Base-by-base conservation (phyloP, 352 stramenopile genomes). In the Sclerospora graminicola region DNA sequence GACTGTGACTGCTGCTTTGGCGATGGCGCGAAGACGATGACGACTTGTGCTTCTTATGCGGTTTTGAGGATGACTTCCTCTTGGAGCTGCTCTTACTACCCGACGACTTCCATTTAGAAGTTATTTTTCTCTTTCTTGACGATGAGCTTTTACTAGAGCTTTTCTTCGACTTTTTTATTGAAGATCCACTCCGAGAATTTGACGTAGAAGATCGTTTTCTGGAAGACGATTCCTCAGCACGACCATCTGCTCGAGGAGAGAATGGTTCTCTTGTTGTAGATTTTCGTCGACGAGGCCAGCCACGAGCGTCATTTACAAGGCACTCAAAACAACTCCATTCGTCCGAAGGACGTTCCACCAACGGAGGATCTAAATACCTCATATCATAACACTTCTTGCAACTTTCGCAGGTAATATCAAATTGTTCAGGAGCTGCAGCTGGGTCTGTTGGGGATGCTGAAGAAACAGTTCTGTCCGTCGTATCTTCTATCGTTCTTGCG, bases 251-350 rank as follows among this genome's bases (percentile, higher is more conserved):
- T 48, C 45, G 49, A 19, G 53, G 53, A 43, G 58, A 63, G 19
- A 58, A 66, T 9, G 61, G 14, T 42, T 64, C 56, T 27, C 53
- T 56, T 24, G 34, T 45, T 14, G 43, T 48, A 38, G 57, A 51
- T 28, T 83, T 66, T 15, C 51, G 69, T 21, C 62, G 67, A 41
- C 76, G 69, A 37, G 82, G 82, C 82, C 82, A 93, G 0, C 82
- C 82, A 2, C 79, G 66, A 33, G 76, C 77, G 51, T 90, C 79
- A 38, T 93, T 93, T 15, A 93, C 82, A 6, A 93, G 68, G 34
- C 82, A 93, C 44, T 93, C 82, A 48, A 93, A 91, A 50, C 82
- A 93, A 15, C 76, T 63, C 82, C 82, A 93, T 30, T 90, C 81
- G 29, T 80, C 81, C 13, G 55, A 53, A 1, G 81, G 81, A 15